Evolutionary conservation across 1,284 basidiomycete genomes (phyloP), one percentile per base, ranked within the genome.

Genomic region (Ustilago xerochloae): DNA sequence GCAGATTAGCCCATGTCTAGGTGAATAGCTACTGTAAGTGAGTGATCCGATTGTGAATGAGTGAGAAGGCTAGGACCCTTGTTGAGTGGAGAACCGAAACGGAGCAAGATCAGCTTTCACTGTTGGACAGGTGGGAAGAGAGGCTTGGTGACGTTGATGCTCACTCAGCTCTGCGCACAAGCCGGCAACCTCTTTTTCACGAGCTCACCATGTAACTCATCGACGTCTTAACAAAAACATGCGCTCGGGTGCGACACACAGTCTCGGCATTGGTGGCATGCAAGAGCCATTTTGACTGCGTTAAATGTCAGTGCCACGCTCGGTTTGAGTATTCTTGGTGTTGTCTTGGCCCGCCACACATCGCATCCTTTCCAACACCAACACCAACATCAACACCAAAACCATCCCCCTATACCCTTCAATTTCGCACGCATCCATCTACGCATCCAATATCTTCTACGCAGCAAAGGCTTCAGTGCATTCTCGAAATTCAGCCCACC

Each of bases 61-160:
- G n/a, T n/a, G n/a, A n/a, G n/a, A n/a, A n/a, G n/a, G n/a, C n/a
- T n/a, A n/a, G n/a, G n/a, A n/a, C n/a, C n/a, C n/a, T n/a, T n/a
- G n/a, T n/a, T n/a, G n/a, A n/a, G n/a, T n/a, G n/a, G n/a, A n/a
- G n/a, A n/a, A n/a, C n/a, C n/a, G n/a, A n/a, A n/a, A n/a, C 9
- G 32, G 32, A 33, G 32, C 32, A 15, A 20, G 6, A 20, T 13
- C 38, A 20, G 13, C 7, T 20, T 22, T 41, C 18, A 41, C 38
- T 20, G 38, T 13, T 41, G 8, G 39, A 10, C 39, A 22, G 7
- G 18, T 41, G 6, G 20, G 18, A 8, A 8, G 28, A 5, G 10
- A 13, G n/a, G 54, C n/a, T 16, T 18, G 15, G 52, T 64, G 62
- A 64, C 62, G 62, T 64, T 59, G 6, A 22, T 59, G 62, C 62